Conservation (phyloP, 2,329 filamentous ascomycete species). For the Ophiosphaerella narmari region DNA sequence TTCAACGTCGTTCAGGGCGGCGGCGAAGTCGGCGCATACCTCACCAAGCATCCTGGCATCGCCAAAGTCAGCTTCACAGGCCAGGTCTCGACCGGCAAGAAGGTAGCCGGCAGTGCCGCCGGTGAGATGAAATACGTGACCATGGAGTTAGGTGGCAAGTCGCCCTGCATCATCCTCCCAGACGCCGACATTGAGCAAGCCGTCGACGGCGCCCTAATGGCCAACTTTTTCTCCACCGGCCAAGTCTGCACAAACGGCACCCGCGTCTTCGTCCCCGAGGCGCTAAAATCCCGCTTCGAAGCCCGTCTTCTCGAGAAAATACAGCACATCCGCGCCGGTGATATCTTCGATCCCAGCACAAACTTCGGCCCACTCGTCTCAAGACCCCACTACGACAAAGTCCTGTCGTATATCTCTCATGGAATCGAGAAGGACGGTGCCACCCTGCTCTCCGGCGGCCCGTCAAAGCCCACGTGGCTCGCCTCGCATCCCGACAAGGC, state of each 20-base stretch:
- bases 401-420: slow-evolving; percentile 74
- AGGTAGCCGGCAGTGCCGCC: slow-evolving; percentile 76
- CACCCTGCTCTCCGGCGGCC: slow-evolving; percentile 73
- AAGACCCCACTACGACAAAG: slow-evolving; percentile 74
- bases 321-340: slow-evolving; percentile 69
- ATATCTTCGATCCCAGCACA: slow-evolving; percentile 71
- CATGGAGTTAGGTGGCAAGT: slow-evolving; percentile 91
- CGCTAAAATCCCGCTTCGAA: slow-evolving; percentile 71
- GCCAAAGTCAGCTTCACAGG: slow-evolving; percentile 91
- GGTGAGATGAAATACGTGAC: slow-evolving; percentile 87
- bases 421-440: slow-evolving; percentile 76
- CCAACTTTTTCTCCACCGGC: slow-evolving; percentile 89
- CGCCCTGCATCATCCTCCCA: slow-evolving; percentile 76
- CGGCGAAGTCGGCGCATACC: slow-evolving; percentile 74
- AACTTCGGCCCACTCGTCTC: slow-evolving; percentile 88
- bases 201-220: slow-evolving; percentile 90
- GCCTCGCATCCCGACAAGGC: slow-evolving; percentile 43
- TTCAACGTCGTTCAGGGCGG: slow-evolving; percentile 87
- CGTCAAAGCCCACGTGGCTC: slow-evolving; percentile 59
- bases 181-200: slow-evolving; percentile 79
- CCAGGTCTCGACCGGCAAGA: slow-evolving; percentile 80
- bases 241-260: slow-evolving; percentile 95
- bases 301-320: slow-evolving; percentile 71
- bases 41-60: slow-evolving; percentile 73
- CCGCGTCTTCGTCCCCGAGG: slow-evolving; percentile 76